Conservation (phyloP, 257 asterid genomes). For the Fraxinus americana region DNA sequence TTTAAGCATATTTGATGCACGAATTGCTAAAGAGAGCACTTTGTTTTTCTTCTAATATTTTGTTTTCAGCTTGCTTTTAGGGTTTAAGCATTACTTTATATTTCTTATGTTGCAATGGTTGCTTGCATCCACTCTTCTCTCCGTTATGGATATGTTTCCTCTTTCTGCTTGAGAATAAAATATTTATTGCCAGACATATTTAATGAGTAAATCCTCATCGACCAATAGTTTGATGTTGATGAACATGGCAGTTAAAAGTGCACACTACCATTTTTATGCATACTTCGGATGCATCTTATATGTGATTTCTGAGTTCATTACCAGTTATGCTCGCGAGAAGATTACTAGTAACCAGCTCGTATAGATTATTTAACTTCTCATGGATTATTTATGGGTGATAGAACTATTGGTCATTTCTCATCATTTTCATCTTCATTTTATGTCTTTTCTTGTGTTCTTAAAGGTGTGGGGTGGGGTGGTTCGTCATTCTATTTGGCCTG, state of each 20-base stretch:
- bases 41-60: not conserved
- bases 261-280: not conserved
- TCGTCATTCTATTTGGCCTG: not conserved
- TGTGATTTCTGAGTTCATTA: not conserved
- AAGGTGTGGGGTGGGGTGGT: not conserved
- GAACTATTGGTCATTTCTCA: not conserved
- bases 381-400: not conserved
- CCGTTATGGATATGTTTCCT: not conserved
- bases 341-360: not conserved
- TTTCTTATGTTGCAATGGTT: not conserved
- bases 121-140: not conserved
- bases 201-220: not conserved
- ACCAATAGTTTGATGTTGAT: not conserved
- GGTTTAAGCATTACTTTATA: not conserved
- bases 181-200: not conserved
- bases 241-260: not conserved
- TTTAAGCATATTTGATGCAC: not conserved
- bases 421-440: not conserved
- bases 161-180: not conserved
- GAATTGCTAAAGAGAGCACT: not conserved
- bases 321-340: not conserved
- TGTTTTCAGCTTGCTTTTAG: not conserved
- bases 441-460: no score
- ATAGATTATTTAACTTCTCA: not conserved
- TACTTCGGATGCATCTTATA: not conserved